phyloP scores from a whole-genome alignment of 345 rosid species.

The Lepidium didymum region DNA sequence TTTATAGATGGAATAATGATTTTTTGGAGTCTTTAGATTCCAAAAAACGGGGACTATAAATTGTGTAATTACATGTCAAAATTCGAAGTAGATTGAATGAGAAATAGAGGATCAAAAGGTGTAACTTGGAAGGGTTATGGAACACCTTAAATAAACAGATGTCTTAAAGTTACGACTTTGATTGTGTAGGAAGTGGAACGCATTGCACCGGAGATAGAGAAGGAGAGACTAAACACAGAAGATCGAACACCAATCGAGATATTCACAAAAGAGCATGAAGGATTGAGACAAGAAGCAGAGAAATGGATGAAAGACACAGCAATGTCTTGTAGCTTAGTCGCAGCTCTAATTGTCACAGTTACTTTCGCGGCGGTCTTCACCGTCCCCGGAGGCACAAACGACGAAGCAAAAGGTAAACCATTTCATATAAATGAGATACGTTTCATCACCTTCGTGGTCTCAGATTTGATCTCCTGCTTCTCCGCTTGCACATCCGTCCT shows the following conservation, averaged over 20 bases:
- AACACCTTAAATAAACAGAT: too few relatives aligned
- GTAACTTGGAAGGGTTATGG: too few relatives aligned
- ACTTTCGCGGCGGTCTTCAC: conserved; percentile 35
- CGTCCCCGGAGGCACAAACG: conserved; percentile 27
- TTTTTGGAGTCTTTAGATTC: too few relatives aligned
- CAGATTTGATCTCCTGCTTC: conserved; percentile 30
- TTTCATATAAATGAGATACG: not conserved
- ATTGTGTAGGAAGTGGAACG: conserved; percentile 25
- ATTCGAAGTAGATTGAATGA: too few relatives aligned
- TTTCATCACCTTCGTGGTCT: conserved; percentile 22
- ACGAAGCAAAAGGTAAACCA: not conserved
- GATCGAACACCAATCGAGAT: conserved; percentile 25
- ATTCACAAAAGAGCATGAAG: conserved; percentile 24
- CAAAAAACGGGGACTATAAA: too few relatives aligned
- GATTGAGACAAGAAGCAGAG: conserved; percentile 18
- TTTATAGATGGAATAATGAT: too few relatives aligned
- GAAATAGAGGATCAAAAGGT: too few relatives aligned
- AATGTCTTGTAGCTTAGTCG: conserved; percentile 24
- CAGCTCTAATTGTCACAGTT: conserved; percentile 28
- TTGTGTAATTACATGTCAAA: too few relatives aligned
- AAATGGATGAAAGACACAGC: conserved; percentile 38
- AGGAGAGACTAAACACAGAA: conserved; percentile 9
- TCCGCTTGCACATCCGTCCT: conserved; percentile 24
- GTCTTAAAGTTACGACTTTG: not conserved
- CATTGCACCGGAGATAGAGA: conserved; percentile 11